phyloP scores from a whole-genome alignment of 2,329 filamentous ascomycete species.

The Neonectria magnoliae region DNA sequence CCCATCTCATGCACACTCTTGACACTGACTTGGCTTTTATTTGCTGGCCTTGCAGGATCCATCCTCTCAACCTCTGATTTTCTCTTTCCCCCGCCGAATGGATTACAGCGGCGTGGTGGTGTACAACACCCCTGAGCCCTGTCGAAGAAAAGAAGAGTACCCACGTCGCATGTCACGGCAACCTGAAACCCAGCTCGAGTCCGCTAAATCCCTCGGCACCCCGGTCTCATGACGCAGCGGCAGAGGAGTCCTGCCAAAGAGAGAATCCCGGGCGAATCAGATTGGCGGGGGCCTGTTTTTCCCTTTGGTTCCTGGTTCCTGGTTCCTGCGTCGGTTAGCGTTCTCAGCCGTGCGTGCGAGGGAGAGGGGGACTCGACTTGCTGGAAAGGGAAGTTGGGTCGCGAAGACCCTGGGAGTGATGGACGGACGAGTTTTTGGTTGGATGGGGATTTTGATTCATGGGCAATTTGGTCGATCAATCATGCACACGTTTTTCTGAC shows the following conservation, averaged over 20 bases:
- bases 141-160: neutral
- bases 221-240: neutral
- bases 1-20: neutral
- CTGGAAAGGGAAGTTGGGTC: neutral
- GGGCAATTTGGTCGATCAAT: neutral
- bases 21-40: neutral
- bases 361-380: neutral
- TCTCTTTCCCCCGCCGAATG: neutral
- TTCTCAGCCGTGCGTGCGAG: neutral
- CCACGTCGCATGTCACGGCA: neutral
- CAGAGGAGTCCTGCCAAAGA: neutral
- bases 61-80: neutral
- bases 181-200: neutral
- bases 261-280: neutral
- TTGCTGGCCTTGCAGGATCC: neutral
- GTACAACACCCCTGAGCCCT: neutral
- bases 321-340: conserved; percentile 40
- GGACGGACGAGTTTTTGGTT: neutral
- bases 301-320: conserved; percentile 22
- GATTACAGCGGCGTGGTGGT: neutral
- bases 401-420: neutral
- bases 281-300: neutral
- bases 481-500: neutral
- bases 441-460: neutral
- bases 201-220: neutral